Conservation (phyloP, 2,329 filamentous ascomycete genomes). For the Aspergillus sp. region DNA sequence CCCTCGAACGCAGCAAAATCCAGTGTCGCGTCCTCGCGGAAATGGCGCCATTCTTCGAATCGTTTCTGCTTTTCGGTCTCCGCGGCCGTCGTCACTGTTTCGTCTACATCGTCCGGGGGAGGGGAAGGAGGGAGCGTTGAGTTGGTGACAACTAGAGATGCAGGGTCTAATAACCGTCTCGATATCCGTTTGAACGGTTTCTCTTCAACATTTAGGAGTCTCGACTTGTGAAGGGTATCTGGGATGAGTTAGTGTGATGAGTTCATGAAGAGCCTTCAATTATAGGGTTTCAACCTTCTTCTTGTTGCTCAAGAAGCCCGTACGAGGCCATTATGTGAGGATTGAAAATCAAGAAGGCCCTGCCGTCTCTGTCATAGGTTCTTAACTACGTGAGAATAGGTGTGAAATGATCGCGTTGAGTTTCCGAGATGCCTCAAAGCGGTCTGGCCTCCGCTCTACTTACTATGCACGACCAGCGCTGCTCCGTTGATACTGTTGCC, state of each 20-base stretch:
- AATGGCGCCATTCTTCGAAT: slow-evolving; percentile 53
- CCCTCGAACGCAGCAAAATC: slow-evolving; percentile 85
- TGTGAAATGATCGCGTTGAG: not conserved
- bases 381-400: not conserved
- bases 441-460: slow-evolving; percentile 4
- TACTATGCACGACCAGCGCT: too few species aligned
- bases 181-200: slow-evolving; percentile 85
- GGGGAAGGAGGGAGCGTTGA: slow-evolving; percentile 56
- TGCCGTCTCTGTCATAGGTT: not conserved
- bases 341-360: not conserved
- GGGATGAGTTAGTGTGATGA: slow-evolving; percentile 14
- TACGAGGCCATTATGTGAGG: slow-evolving; percentile 46
- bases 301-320: slow-evolving; percentile 62
- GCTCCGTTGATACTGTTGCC: not conserved
- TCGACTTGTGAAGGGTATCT: slow-evolving; percentile 78
- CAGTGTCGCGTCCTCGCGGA: slow-evolving; percentile 74
- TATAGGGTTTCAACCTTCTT: slow-evolving; percentile 36
- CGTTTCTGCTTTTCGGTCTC: slow-evolving; percentile 44
- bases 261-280: slow-evolving; percentile 1
- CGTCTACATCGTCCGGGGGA: slow-evolving; percentile 51
- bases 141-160: slow-evolving; percentile 52
- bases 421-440: slow-evolving; percentile 1
- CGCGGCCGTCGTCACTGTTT: slow-evolving; percentile 36
- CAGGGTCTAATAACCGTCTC: slow-evolving; percentile 65
- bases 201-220: slow-evolving; percentile 83